Base-by-base conservation (phyloP, 192 early-diverging fungal genomes). In the Coemansia sp. region DNA sequence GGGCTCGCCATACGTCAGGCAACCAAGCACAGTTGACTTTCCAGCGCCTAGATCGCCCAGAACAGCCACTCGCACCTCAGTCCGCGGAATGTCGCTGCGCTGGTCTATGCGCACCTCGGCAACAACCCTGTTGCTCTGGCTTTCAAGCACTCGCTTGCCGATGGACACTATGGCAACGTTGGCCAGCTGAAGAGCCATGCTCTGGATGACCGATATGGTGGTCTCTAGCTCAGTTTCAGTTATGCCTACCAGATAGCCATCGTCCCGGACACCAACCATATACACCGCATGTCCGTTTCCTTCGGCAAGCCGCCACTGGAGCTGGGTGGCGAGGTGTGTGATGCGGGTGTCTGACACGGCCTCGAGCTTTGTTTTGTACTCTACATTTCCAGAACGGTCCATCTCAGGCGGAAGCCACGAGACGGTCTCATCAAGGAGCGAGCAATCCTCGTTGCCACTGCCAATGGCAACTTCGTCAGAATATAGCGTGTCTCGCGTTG, bases 301-400 rank as follows among this genome's bases (percentile, higher is more conserved):
- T 66, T 98, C 94, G 12, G 92, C 86, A 43, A 98, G 74, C 77
- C 95, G 85, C 93, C 94, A 96, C 68, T 94, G 93, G 41, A 98
- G 77, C 84, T 98, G 95, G 8, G 94, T 96, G 7, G 93, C 88
- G 11, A 98, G 80, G 63, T 98, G 95, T 65, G 92, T 88, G 16
- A 94, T 71, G 12, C 95, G 72, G 6, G 57, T 22, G 36, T 42
- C 52, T 16, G 71, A 71, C 26, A 40, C 62, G 4, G 55, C 61
- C 39, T 76, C 69, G 58, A 82, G 80, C 63, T 82, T 82, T 32
- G 80, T 82, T 71, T 96, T 96, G 85, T 95, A 95, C 72, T 95
- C 90, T 41, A 97, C 88, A 69, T 95, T 95, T 26, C 95, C 95
- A 32, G 93, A 86, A 39, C 76, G 67, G 68, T 97, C 95, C 22